Percentiles rank a stretch among this genome's conserved stretches.
Conservation (phyloP, 257 asterid species). For the Cynanchum wilfordii region DNA sequence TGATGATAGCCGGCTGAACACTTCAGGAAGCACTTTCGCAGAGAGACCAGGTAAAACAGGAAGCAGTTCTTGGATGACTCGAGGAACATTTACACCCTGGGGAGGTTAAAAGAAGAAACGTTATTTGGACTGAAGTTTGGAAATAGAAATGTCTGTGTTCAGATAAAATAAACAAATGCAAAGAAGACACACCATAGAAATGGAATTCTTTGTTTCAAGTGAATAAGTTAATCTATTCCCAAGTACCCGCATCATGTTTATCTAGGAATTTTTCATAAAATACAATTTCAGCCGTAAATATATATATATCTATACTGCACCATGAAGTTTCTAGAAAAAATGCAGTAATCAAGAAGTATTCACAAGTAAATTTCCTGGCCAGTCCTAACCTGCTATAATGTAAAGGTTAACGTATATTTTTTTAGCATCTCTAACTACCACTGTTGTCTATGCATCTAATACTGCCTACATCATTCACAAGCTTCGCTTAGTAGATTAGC, state of each 20-base stretch:
- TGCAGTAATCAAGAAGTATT: neutral
- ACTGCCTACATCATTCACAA: neutral
- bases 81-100: slow-evolving; percentile 63
- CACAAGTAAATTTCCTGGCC: neutral
- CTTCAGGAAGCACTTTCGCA: slow-evolving; percentile 79
- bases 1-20: slow-evolving; percentile 68
- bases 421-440: neutral
- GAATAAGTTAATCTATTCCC: neutral
- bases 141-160: neutral
- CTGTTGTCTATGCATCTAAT: neutral
- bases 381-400: neutral
- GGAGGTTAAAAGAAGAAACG: slow-evolving; percentile 19
- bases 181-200: neutral
- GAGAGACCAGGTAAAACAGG: slow-evolving; percentile 91
- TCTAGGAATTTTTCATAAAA: neutral
- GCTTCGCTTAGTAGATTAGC: neutral
- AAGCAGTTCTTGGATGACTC: slow-evolving; percentile 76
- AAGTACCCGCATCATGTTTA: neutral
- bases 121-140: neutral
- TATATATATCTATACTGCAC: neutral
- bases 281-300: neutral
- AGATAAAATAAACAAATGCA: neutral
- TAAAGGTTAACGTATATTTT: neutral
- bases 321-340: no score
- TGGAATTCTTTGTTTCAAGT: no score